These are phyloP conservation scores for Puccinia polysora DNA, from an alignment of 1,284 basidiomycete genomes.

Conservation along the genomic window DNA sequence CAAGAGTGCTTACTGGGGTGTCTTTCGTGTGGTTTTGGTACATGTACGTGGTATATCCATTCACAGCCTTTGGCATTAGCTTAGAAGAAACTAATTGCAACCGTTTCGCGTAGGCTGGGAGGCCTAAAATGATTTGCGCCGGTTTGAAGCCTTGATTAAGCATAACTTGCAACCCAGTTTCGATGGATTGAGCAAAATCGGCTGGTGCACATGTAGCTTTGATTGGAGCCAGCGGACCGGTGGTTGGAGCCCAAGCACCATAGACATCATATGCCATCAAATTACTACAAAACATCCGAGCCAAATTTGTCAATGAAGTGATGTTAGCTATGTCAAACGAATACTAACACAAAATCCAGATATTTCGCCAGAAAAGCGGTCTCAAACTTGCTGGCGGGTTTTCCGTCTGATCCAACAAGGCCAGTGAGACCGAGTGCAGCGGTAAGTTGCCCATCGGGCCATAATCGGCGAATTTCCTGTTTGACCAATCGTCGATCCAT, in stretches of 20 bases:
- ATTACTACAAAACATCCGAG: neutral
- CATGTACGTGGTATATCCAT: neutral
- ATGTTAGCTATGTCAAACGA: neutral
- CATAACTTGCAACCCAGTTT: neutral
- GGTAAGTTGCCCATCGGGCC: neutral
- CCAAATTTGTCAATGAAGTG: neutral
- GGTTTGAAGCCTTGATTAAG: conserved; percentile 20
- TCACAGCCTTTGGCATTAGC: neutral
- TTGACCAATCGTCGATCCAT: neutral
- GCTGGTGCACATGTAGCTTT: neutral
- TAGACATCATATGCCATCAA: conserved; percentile 15
- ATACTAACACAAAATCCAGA: conserved; percentile 2
- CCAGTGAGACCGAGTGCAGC: neutral
- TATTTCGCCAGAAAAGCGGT: neutral
- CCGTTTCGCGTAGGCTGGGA: neutral
- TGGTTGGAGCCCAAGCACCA: neutral
- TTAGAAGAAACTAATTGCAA: neutral
- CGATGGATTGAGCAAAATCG: neutral
- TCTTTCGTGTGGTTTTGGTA: conserved; percentile 8
- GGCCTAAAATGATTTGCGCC: neutral
- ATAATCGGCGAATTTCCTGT: neutral
- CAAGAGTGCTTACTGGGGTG: neutral
- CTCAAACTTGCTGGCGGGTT: neutral
- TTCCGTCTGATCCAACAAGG: neutral
- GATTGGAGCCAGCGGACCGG: neutral